Evolutionary conservation across 2,329 filamentous ascomycete species (phyloP), one percentile per base, ranked within the genome.

Genomic region (Hypoxylon sp.): DNA sequence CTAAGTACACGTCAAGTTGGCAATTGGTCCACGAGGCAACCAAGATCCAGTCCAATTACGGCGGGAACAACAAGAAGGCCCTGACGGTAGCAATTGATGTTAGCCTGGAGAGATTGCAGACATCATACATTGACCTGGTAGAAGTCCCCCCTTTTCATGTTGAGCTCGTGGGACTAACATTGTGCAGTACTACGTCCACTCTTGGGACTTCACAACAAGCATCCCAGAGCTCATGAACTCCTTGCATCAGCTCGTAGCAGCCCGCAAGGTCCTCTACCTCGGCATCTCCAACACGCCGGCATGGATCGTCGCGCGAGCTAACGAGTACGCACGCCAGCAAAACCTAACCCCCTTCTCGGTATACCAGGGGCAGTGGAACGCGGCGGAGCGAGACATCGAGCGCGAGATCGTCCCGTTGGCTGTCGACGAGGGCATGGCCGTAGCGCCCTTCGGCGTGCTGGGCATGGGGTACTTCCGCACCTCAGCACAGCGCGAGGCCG

Each of bases 301-400:
- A 6, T 85, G 83, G 83, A 66, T 82, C 37, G 79, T 82, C 27
- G 72, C 71, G 52, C 77, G 76, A 61, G 81, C 81, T 3, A 85
- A 85, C 58, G 77, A 82, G 71, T 84, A 89, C 72, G 87, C 88
- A 12, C 82, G 86, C 45, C 78, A 84, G 63, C 83, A 88, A 67
- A 85, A 84, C 29, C 78, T 89, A 39, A 81, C 82, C 12, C 83
- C 79, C 19, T 90, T 90, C 78, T 79, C 77, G 39, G 83, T 90
- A 45, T 90, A 89, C 75, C 88, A 90, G 76, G 88, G 88, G 16
- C 79, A 77, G 16, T 90, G 86, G 85, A 83, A 78, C 21, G 84
- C 84, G 12, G 81, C 83, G 0, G 71, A 80, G 21, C 82, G 88
- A 3, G 88, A 90, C 73, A 82, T 88, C 37, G 85, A 88, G 74